Base-by-base conservation (phyloP, 2,329 filamentous ascomycete species). In the Cladosporium austrohemisphaericum region DNA sequence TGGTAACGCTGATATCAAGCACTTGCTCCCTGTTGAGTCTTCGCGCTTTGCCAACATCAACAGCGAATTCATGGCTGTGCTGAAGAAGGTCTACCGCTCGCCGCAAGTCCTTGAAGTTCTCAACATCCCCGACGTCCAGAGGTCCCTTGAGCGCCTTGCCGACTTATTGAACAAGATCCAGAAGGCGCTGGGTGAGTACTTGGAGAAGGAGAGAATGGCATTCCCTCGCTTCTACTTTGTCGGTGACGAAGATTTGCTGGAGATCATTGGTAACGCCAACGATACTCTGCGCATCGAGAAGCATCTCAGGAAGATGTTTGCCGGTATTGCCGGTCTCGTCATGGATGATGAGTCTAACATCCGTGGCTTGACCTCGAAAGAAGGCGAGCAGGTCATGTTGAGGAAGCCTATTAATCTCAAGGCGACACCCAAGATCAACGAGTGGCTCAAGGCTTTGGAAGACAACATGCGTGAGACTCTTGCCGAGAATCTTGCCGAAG, bases 231-330 rank as follows among this genome's bases (percentile, higher is more conserved):
- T 99, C 76, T 99, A 99, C 74, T 99, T 98, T 61, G 94, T 99
- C 50, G 93, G 93, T 68, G 94, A 99, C 62, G 94, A 99, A 65
- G 93, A 99, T 70, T 75, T 99, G 50, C 78, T 99, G 19, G 93
- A 99, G 69, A 99, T 99, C 72, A 99, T 99, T 57, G 93, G 93
- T 65, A 99, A 99, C 69, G 97, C 92, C 72, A 96, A 96, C 63
- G 93, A 99, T 64, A 95, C 92, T 8, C 74, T 93, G 53, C 90
- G 93, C 48, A 94, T 98, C 58, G 89, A 93, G 32, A 98, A 98
- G 68, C 94, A 99, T 73, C 90, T 99, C 76, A 92, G 95, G 68
- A 99, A 99, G 76, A 99, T 99, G 93, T 99, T 99, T 75, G 93
- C 94, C 55, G 93, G 93, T 54, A 77, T 98, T 40, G 92, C 86